phyloP scores from a whole-genome alignment of 2,329 filamentous ascomycete species.

The Fusarium albidum region DNA sequence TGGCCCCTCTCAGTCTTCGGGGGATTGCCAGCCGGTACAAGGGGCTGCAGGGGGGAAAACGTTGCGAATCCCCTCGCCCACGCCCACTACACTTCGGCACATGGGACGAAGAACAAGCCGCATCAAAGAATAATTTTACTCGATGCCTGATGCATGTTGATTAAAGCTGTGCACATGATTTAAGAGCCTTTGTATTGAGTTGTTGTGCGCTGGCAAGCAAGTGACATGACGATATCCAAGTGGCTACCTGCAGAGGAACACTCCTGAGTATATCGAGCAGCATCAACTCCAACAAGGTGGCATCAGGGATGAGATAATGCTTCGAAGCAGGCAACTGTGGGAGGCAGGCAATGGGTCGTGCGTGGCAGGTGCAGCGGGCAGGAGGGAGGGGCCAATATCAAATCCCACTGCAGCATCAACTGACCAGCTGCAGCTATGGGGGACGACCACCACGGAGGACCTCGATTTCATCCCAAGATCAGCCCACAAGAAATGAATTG shows the following conservation, averaged over 20 bases:
- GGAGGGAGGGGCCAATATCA: neutral
- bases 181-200: neutral
- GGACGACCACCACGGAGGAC: neutral
- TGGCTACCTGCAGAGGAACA: neutral
- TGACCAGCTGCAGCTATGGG: constrained; percentile 3
- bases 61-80: constrained; percentile 18
- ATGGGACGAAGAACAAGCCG: neutral
- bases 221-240: neutral
- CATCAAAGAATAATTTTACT: neutral
- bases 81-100: neutral
- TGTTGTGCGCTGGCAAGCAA: neutral
- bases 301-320: neutral
- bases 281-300: constrained; percentile 17
- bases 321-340: accelerated
- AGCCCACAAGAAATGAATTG: constrained; percentile 22
- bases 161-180: neutral
- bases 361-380: neutral
- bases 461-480: neutral
- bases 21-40: constrained; percentile 9
- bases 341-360: neutral
- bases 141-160: accelerated
- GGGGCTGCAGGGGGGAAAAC: constrained; percentile 9
- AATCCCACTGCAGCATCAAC: neutral
- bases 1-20: neutral
- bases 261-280: neutral